Conservation (phyloP, 768 basidiomycete genomes). For the Artomyces pyxidatus region DNA sequence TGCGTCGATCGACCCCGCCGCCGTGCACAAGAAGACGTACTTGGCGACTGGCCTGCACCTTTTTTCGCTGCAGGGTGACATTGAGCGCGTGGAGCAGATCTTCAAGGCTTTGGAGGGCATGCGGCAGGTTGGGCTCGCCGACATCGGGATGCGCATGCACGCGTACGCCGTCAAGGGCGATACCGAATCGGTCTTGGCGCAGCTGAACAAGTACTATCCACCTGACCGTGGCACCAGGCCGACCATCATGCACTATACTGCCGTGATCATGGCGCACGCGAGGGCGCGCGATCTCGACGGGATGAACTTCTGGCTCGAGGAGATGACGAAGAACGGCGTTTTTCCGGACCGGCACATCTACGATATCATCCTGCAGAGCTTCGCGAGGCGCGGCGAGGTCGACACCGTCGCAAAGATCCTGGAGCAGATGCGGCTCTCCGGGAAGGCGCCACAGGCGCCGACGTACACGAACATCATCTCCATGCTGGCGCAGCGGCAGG, state of each 20-base stretch:
- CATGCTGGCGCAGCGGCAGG: constrained; percentile 54
- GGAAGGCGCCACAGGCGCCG: constrained; percentile 37
- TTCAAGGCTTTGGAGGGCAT: constrained; percentile 30
- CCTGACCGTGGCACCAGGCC: constrained; percentile 28
- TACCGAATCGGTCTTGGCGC: constrained; percentile 30
- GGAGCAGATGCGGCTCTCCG: constrained; percentile 50
- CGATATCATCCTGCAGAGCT: constrained; percentile 50
- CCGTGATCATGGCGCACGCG: constrained; percentile 48
- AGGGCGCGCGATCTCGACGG: constrained; percentile 37
- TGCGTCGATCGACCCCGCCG: constrained; percentile 20
- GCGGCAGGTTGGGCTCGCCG: constrained; percentile 20
- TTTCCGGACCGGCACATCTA: constrained; percentile 49
- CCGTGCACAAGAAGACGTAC: not conserved
- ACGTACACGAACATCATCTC: constrained; percentile 63
- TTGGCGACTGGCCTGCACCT: constrained; percentile 43
- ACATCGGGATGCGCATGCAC: constrained; percentile 44
- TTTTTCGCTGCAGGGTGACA: constrained; percentile 44
- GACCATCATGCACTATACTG: constrained; percentile 42
- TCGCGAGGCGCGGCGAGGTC: constrained; percentile 48
- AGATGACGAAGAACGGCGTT: constrained; percentile 40
- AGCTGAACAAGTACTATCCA: constrained; percentile 51
- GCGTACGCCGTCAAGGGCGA: constrained; percentile 43
- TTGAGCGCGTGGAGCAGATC: constrained; percentile 33
- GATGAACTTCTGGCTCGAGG: constrained; percentile 46
- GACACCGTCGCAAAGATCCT: constrained; percentile 41